Evolutionary conservation across 257 asterid genomes (phyloP), one percentile per base, ranked within the genome.

Genomic region (Solanum paucissectum): DNA sequence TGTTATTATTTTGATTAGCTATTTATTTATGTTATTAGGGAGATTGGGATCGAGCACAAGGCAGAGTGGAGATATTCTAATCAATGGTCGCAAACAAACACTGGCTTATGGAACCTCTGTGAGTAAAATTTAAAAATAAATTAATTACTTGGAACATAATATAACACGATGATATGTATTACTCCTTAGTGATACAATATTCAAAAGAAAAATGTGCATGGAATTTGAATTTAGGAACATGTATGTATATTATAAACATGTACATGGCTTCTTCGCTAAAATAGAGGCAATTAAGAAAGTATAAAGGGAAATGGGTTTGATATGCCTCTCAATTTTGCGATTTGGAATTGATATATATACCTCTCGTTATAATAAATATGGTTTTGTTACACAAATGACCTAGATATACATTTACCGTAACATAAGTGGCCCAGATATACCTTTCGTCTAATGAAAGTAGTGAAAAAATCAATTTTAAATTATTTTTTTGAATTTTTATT

Each of bases 41-140:
- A 89, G 90, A 44, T 32, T 89, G 49, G 89, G 85, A 25, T 86
- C 79, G 9, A 86, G 68, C 77, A 89, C 89, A 1, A 86, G 87
- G 72, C 90, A 89, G 84, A 89, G 38, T 1, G 90, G 90, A 18
- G 88, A 89, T 23, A 86, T 89, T 81, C 87, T 89, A 6, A 55
- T 86, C 34, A 89, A 89, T 83, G 90, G 90, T 4, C 84, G 87
- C 4, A 60, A 23, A 87, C 90, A 89, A 36, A 44, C 87, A 12
- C 77, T 89, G 42, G 87, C 87, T 0, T 86, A 77, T 82, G 90
- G 90, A 66, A 21, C 89, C 4, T 89, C 44, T 9, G 90, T 89
- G 5, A 71, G 81, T 73, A 4, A 72, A 7, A 13, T 62, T 62
- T n/a, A 58, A 58, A 25, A 52, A 52, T 52, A 9, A 52, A 52